Percentiles rank a stretch among this genome's conserved stretches.
Conservation (phyloP, 2,329 filamentous ascomycete genomes). For the Thelonectria blattea region DNA sequence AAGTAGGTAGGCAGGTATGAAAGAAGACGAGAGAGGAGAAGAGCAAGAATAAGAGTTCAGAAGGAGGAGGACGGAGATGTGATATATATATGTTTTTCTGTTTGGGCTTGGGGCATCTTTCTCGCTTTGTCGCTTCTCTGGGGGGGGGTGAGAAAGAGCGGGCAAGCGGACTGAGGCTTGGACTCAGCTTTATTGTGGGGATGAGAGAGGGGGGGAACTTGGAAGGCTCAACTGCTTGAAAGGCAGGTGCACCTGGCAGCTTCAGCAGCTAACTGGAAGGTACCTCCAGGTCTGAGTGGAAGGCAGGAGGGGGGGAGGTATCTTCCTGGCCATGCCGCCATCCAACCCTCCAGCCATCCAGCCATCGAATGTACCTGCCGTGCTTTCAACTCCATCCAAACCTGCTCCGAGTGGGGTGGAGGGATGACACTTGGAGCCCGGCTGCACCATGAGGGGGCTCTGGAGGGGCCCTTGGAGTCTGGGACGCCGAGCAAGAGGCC, state of each 20-base stretch:
- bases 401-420: slow-evolving; percentile 29
- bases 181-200: slow-evolving; percentile 26
- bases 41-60: slow-evolving; percentile 28
- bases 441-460: slow-evolving; percentile 18
- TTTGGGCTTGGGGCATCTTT: slow-evolving; percentile 15
- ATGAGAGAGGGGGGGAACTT: slow-evolving; percentile 8
- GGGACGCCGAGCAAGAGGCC: not conserved
- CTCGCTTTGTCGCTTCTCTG: slow-evolving; percentile 14
- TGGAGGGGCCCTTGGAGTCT: slow-evolving; percentile 9
- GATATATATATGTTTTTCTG: slow-evolving; percentile 35
- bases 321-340: not conserved
- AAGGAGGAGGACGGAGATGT: slow-evolving; percentile 29
- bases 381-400: slow-evolving; percentile 3
- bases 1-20: slow-evolving; percentile 33
- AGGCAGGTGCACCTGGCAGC: slow-evolving; percentile 12
- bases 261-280: not conserved
- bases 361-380: slow-evolving; percentile 20
- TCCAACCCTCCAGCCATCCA: not conserved
- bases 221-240: not conserved
- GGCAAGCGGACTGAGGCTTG: slow-evolving; percentile 23
- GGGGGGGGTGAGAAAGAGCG: slow-evolving; percentile 14
- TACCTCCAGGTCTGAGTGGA: no score
- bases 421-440: slow-evolving; percentile 31
- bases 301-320: no score
- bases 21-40: slow-evolving; percentile 32